Evolutionary conservation across 129 eudicot genomes (phyloP).

Genomic region (Scalesia atractyloides): DNA sequence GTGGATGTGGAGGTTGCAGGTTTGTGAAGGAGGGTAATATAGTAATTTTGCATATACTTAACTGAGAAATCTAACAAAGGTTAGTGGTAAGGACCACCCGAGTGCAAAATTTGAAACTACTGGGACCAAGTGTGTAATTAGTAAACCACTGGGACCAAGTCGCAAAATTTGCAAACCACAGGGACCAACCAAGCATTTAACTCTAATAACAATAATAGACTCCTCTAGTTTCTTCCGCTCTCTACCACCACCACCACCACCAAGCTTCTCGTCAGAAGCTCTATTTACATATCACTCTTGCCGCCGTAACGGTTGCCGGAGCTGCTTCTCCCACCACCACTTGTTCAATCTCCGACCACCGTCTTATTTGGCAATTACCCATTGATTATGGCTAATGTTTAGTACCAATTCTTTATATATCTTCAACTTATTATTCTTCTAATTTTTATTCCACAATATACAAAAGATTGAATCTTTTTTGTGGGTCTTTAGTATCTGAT

Average conservation of each 20-base stretch:
- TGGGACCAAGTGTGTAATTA: no score
- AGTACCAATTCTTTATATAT: background rate
- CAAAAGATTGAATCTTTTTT: background rate
- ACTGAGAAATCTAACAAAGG: no score
- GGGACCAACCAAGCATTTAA: no score
- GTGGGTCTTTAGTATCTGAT: background rate
- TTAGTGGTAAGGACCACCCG: no score
- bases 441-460: background rate
- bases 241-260: constrained; percentile 15
- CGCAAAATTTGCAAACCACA: no score
- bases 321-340: constrained; percentile 9
- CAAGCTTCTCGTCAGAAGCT: constrained; percentile 36
- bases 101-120: no score
- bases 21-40: no score
- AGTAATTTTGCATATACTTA: no score
- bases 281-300: constrained; percentile 37
- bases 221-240: constrained; percentile 30
- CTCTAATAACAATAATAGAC: background rate
- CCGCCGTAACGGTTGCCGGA: constrained; percentile 27
- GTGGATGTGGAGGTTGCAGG: no score
- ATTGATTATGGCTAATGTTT: constrained; percentile 47
- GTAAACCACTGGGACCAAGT: no score
- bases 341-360: constrained; percentile 19
- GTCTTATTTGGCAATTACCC: constrained; percentile 29
- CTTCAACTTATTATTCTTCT: background rate